Conservation (phyloP, 2,329 filamentous ascomycete species). For the Alternaria longipes region DNA sequence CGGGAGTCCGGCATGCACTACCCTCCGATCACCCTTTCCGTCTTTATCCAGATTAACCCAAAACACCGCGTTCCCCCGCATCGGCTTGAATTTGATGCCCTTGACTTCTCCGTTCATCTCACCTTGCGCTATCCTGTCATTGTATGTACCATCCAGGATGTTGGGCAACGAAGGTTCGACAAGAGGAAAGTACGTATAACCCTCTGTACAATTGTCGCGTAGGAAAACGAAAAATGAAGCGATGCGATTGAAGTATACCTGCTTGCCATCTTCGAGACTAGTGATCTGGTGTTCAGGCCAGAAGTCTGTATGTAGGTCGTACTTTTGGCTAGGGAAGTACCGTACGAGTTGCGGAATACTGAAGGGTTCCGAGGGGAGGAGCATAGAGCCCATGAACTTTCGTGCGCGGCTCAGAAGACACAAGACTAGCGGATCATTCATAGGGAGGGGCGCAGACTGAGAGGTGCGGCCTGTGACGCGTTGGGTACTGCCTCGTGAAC, state of each 20-base stretch:
- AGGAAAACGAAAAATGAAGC: slow-evolving; percentile 39
- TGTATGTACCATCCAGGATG: slow-evolving; percentile 17
- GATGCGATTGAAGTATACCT: slow-evolving; percentile 31
- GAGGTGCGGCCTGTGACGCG: slow-evolving; percentile 37
- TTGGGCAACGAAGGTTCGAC: slow-evolving; percentile 20
- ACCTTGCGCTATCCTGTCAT: slow-evolving; percentile 28
- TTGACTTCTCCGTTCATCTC: slow-evolving; percentile 17
- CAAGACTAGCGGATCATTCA: slow-evolving; percentile 28
- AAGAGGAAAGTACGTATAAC: slow-evolving; percentile 36
- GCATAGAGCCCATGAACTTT: slow-evolving; percentile 35
- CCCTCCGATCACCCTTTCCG: slow-evolving; percentile 39
- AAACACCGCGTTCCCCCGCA: slow-evolving; percentile 65
- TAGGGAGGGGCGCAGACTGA: slow-evolving; percentile 31
- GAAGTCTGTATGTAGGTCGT: slow-evolving; percentile 39
- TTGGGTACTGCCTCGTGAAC: slow-evolving; percentile 20
- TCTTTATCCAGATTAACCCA: slow-evolving; percentile 67
- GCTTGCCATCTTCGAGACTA: slow-evolving; percentile 19
- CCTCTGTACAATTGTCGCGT: slow-evolving; percentile 33
- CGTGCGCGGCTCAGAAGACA: slow-evolving; percentile 37
- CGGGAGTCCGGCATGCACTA: slow-evolving; percentile 67
- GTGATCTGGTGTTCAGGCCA: slow-evolving; percentile 35
- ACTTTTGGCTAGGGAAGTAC: slow-evolving; percentile 33
- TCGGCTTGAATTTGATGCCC: slow-evolving; percentile 62
- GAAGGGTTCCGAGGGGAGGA: slow-evolving; percentile 34
- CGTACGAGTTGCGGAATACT: slow-evolving; percentile 36